Evolutionary conservation across 2,329 filamentous ascomycete species (phyloP), one percentile per base, ranked within the genome.

Genomic region (Bipolaris cookei): DNA sequence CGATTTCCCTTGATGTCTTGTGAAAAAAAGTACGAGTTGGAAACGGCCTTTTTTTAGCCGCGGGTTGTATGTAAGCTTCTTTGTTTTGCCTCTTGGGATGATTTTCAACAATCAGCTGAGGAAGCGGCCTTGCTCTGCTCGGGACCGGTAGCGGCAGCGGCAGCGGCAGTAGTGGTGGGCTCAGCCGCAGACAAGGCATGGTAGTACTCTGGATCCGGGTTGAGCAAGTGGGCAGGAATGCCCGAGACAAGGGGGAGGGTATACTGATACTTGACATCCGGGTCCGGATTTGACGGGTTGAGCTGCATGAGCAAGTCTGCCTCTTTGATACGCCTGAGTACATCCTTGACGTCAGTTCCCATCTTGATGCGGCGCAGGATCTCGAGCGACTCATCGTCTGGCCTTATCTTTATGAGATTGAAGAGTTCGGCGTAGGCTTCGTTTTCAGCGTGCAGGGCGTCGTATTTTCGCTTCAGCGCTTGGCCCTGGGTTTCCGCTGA

Each of bases 221-320:
- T 42, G 3, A 43, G 41, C 14, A 44, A 6, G 5, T 35, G 39
- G 8, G 39, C 20, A 14, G 49, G 39, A 3, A 44, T 51, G 0
- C 38, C 41, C 1, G 49, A 37, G 18, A 44, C 28, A 5, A 51
- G 30, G 0, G 49, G 49, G 7, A 51, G 39, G 4, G 39, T 51
- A 43, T 51, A 43, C 16, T 21, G 30, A n/a, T 35, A n/a, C 13
- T 43, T 57, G 25, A 21, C 44, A 51, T 23, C 61, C 54, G 4
- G 62, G 58, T 8, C 51, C 52, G 23, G 57, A 18, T 16, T 54
- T 37, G 11, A 61, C 21, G 58, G 37, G 13, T 55, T 46, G 11
- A 63, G 28, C 20, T 66, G 63, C 11, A 64, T 46, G 2, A 61
- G 58, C 10, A 65, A 30, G 21, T 62, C 56, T 14, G 63, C 64